Percentiles rank a stretch among this genome's conserved stretches.
Evolutionary conservation across 805 yeast genomes (phyloP).

Genomic region (Kluyveromyces nonfermentans): DNA sequence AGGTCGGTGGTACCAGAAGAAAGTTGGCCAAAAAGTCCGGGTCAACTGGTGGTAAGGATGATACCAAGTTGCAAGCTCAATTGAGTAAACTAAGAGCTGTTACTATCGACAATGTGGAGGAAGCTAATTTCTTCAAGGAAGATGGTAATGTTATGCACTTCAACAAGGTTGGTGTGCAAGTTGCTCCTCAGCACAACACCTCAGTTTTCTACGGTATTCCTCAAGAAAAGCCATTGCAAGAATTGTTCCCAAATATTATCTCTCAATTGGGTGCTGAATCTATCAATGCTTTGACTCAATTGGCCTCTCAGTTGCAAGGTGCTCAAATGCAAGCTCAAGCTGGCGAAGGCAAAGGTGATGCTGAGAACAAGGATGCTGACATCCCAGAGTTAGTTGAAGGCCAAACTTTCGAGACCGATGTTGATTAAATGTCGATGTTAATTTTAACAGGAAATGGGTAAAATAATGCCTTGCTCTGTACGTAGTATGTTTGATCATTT

Average conservation of each 20-base stretch:
- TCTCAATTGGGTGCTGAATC: constrained; percentile 96
- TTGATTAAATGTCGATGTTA: constrained; percentile 15
- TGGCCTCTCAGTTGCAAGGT: constrained; percentile 80
- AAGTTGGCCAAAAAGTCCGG: constrained; percentile 68
- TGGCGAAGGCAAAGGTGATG: constrained; percentile 40
- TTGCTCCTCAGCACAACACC: constrained; percentile 82
- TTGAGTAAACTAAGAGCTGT: constrained; percentile 84
- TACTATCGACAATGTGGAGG: constrained; percentile 83
- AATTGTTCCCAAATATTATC: constrained; percentile 86
- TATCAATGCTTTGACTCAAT: constrained; percentile 75
- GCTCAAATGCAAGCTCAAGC: constrained; percentile 36
- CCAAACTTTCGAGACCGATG: constrained; percentile 32
- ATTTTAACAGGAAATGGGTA: neutral
- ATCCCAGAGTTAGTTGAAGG: constrained; percentile 44
- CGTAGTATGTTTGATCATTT: neutral
- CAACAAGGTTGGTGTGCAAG: constrained; percentile 93
- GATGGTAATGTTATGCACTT: constrained; percentile 95
- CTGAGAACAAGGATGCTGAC: constrained; percentile 52
- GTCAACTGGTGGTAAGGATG: constrained; percentile 54
- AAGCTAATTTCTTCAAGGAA: constrained; percentile 95
- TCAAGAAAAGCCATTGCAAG: constrained; percentile 85
- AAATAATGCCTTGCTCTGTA: neutral
- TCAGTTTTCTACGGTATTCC: constrained; percentile 93
- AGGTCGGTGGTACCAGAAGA: constrained; percentile 84
- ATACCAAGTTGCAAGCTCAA: constrained; percentile 81